A percentile compares a stretch with the other conserved stretches of the same genome.
phyloP scores from a whole-genome alignment of 129 eudicot genomes.

The Centella asiatica region DNA sequence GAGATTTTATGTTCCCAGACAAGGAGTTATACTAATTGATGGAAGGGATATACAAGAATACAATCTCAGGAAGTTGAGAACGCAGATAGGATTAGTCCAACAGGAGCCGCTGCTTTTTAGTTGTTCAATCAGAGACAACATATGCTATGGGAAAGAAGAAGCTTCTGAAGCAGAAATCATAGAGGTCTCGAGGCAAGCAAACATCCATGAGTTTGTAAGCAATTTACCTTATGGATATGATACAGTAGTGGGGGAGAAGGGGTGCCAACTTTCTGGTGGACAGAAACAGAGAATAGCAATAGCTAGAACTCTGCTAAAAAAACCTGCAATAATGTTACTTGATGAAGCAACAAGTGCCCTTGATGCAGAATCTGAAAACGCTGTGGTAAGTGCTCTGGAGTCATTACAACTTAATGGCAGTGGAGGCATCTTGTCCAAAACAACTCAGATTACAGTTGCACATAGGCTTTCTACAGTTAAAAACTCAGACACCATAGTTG shows the following conservation, averaged over 20 bases:
- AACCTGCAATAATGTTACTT: constrained; percentile 64
- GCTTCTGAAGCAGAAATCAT: constrained; percentile 58
- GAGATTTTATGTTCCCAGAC: constrained; percentile 47
- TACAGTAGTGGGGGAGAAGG: constrained; percentile 67
- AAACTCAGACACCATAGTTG: constrained; percentile 60
- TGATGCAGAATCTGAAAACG: constrained; percentile 73
- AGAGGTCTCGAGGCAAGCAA: constrained; percentile 59
- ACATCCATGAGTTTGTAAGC: constrained; percentile 69
- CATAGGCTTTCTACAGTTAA: constrained; percentile 73
- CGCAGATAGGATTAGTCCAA: constrained; percentile 65
- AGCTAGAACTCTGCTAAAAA: constrained; percentile 57
- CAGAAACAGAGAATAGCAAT: constrained; percentile 81
- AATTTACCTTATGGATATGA: constrained; percentile 67
- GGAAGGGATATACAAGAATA: constrained; percentile 42
- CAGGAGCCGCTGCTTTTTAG: constrained; percentile 76
- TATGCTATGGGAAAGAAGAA: constrained; percentile 56
- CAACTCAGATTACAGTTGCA: constrained; percentile 70
- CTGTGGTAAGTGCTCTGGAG: constrained; percentile 59
- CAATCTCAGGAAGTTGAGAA: constrained; percentile 55
- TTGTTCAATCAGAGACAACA: constrained; percentile 64
- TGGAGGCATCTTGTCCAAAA: constrained; percentile 15
- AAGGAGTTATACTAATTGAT: constrained; percentile 47
- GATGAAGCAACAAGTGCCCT: constrained; percentile 91
- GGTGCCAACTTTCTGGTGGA: constrained; percentile 88
- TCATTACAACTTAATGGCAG: constrained; percentile 23